Evolutionary conservation across 352 stramenopile species (phyloP).

Genomic region (Saprolegnia parasitica): DNA sequence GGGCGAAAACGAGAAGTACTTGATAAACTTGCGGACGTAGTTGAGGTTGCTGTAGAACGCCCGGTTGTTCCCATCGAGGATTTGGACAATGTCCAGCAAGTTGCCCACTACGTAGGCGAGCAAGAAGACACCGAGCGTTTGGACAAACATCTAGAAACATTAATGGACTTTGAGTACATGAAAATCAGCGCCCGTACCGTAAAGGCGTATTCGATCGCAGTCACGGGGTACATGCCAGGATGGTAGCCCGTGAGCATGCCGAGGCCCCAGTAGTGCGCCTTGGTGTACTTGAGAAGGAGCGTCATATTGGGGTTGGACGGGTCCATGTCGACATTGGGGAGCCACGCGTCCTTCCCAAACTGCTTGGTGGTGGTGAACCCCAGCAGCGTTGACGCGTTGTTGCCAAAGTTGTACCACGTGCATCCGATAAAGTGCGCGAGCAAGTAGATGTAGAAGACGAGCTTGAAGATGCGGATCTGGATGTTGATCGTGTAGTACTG

Average conservation of each 20-base stretch:
- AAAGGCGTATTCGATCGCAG: constrained; percentile 43
- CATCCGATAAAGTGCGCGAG: constrained; percentile 28
- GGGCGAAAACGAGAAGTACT: constrained; percentile 51
- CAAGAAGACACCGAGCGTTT: constrained; percentile 42
- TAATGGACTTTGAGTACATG: constrained; percentile 5
- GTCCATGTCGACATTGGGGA: constrained; percentile 18
- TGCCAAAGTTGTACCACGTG: constrained; percentile 30
- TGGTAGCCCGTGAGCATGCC: constrained; percentile 54
- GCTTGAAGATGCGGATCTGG: constrained; percentile 29
- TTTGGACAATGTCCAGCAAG: constrained; percentile 54
- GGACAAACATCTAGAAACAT: constrained; percentile 31
- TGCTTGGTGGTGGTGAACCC: constrained; percentile 22
- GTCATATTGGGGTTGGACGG: constrained; percentile 6
- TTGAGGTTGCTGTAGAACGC: constrained; percentile 54
- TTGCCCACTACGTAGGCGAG: constrained; percentile 61
- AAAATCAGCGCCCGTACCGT: constrained; percentile 30
- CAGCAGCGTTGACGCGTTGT: constrained; percentile 26
- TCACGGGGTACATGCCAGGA: constrained; percentile 40
- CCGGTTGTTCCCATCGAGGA: constrained; percentile 48
- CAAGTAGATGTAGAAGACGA: constrained; percentile 30
- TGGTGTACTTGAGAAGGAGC: constrained; percentile 2
- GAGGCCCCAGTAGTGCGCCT: constrained; percentile 53
- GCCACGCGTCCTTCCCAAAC: constrained; percentile 23
- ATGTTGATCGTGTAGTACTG: constrained; percentile 29
- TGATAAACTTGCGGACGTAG: constrained; percentile 49